Base-by-base conservation (phyloP, 1,139 yeast genomes). In the Candida anutae region DNA sequence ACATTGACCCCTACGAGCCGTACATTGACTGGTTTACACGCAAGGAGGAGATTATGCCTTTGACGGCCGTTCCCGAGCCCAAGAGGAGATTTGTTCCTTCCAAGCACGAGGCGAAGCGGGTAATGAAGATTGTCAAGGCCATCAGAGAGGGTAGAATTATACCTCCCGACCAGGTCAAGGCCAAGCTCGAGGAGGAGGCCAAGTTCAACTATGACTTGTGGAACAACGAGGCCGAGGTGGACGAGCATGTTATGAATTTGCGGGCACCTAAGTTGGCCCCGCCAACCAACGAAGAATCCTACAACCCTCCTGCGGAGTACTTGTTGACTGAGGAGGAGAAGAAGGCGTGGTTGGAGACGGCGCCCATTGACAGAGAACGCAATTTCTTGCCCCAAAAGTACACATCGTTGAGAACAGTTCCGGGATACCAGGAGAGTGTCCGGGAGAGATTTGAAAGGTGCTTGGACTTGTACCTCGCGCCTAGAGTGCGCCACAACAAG, bases 281-380 rank as follows among this genome's bases (percentile, higher is more conserved):
- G 25, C 99, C 99, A 36, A 85, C 96, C 1, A 77, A 93, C 50
- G 98, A 88, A 43, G 96, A 90, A 58, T 79, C 94, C 44, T 90
- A 90, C 56, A 90, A 90, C 49, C 99, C 99, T 25, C 99, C 99
- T 10, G 95, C 73, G 50, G 99, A 90, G 61, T 90, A 90, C 48
- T 58, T 90, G 42, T 62, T 84, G 36, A 77, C 76, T 10, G 82
- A 76, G 30, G 90, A 87, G 47, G 98, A 90, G 50, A 62, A 62
- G 38, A 69, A 77, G 39, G 65, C 69, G 42, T 84, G 94, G 90
- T 72, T 75, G 39, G 71, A 71, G 29, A 58, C 66, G 30, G 93
- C 80, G 27, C 87, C 90, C 16, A 61, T 67, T 31, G 96, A 87
- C 42, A 71, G 96, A 43, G 90, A 79, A 39, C 67, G 71, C 36